Evolutionary conservation across 1,284 basidiomycete genomes (phyloP).

Genomic region (Vanrija sp.): DNA sequence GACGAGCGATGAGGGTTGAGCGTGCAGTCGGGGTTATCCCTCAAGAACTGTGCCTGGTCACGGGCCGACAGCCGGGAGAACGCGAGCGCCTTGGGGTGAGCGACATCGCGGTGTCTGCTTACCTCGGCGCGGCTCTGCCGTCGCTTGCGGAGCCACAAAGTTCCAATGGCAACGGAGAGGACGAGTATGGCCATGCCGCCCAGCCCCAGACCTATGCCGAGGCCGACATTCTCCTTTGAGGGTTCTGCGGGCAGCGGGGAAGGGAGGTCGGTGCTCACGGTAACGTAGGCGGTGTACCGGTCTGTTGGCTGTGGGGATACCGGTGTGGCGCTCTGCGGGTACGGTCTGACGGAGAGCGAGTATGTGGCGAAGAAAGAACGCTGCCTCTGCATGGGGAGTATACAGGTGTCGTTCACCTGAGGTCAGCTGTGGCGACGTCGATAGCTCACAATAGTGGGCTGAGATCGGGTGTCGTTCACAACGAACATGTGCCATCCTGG

Average conservation of each 20-base stretch:
- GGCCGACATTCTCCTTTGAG: constrained; percentile 23
- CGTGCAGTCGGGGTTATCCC: constrained; percentile 34
- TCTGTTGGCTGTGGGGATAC: constrained; percentile 16
- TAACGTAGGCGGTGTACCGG: constrained; percentile 33
- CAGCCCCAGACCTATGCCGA: constrained; percentile 31
- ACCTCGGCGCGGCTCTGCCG: background rate
- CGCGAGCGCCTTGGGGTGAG: constrained; percentile 27
- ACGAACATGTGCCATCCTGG: constrained; percentile 46
- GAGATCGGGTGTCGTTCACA: constrained; percentile 45
- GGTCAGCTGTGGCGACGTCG: background rate
- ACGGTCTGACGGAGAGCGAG: constrained; percentile 31
- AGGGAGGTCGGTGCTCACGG: constrained; percentile 27
- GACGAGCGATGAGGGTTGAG: constrained; percentile 23
- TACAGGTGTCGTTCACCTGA: constrained; percentile 28
- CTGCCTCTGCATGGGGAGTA: constrained; percentile 24
- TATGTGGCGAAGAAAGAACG: constrained; percentile 44
- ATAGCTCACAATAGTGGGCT: constrained; percentile 37
- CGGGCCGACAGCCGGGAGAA: constrained; percentile 34
- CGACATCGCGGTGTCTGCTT: background rate
- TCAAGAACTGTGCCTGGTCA: constrained; percentile 36
- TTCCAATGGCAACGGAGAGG: constrained; percentile 1
- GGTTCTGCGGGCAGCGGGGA: constrained; percentile 27
- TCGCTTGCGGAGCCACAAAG: background rate
- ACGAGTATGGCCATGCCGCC: constrained; percentile 26
- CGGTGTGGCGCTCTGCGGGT: constrained; percentile 21